Conservation (phyloP, 495 filamentous ascomycete genomes). For the Cercophora samala region DNA sequence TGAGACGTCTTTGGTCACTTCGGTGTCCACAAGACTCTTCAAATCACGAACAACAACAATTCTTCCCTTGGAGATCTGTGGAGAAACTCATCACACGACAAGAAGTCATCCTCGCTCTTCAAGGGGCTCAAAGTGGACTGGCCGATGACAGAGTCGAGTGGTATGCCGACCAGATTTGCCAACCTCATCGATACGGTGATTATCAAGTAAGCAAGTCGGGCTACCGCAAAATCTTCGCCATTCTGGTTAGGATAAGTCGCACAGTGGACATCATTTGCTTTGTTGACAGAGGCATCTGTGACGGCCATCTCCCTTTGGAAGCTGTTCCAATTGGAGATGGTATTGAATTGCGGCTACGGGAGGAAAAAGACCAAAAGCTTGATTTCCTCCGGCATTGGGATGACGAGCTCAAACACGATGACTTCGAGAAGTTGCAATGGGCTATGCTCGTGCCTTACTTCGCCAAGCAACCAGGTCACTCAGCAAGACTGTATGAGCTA, state of each 20-base stretch:
- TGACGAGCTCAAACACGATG: conserved; percentile 6
- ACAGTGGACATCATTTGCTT: conserved; percentile 2
- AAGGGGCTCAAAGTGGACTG: neutral
- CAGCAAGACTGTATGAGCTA: conserved; percentile 13
- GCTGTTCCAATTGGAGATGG: neutral
- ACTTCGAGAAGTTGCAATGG: conserved; percentile 13
- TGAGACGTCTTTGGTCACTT: neutral
- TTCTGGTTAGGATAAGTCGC: conserved; percentile 5
- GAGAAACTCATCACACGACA: neutral
- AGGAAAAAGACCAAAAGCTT: neutral
- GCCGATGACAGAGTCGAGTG: neutral
- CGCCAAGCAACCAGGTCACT: neutral
- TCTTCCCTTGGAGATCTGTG: conserved; percentile 3
- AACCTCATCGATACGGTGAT: neutral
- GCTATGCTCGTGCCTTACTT: conserved; percentile 12
- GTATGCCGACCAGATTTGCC: conserved; percentile 6
- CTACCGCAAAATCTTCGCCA: conserved; percentile 15
- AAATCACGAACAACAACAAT: neutral
- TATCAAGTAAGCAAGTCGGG: neutral
- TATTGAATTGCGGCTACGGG: conserved; percentile 4
- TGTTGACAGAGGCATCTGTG: conserved; percentile 10
- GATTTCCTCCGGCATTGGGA: conserved; percentile 8
- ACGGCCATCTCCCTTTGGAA: conserved; percentile 12
- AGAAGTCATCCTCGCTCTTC: neutral
- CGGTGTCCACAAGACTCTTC: neutral